A percentile compares a stretch with the other conserved stretches of the same genome.
These are phyloP conservation scores for Ziziphus jujuba DNA, from an alignment of 306 rosid species.

Conservation along the genomic window DNA sequence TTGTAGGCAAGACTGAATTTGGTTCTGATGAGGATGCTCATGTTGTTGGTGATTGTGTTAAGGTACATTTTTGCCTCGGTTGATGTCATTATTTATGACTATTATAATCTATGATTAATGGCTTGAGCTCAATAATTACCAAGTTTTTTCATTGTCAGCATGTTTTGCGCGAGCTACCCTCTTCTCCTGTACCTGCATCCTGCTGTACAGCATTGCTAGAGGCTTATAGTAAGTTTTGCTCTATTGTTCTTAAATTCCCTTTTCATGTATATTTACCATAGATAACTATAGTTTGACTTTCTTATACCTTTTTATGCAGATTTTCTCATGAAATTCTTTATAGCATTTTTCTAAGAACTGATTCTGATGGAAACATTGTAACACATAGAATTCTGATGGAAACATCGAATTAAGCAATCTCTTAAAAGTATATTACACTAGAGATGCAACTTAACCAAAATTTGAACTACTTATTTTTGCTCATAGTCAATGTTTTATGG, in stretches of 20 bases:
- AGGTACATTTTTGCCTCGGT: conserved; percentile 50
- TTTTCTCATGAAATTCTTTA: neutral
- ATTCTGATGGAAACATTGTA: neutral
- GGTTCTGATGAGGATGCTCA: conserved; percentile 89
- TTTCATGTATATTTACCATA: neutral
- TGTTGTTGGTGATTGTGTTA: conserved; percentile 96
- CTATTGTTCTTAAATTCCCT: neutral
- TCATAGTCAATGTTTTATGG: no score
- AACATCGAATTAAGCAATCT: neutral
- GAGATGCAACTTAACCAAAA: neutral
- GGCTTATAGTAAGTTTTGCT: conserved; percentile 81
- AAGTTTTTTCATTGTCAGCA: conserved; percentile 59
- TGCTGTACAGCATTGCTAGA: conserved; percentile 97
- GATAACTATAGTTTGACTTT: neutral
- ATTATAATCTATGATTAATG: neutral
- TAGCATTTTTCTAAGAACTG: neutral
- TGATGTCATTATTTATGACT: neutral
- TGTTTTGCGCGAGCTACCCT: conserved; percentile 94
- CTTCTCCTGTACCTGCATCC: conserved; percentile 99
- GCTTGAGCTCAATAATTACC: conserved; percentile 4
- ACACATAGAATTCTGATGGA: neutral
- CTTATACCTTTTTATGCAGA: neutral
- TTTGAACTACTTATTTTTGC: neutral
- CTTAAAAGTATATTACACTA: neutral
- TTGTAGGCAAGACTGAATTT: conserved; percentile 86